A percentile compares a stretch with the other conserved stretches of the same genome.
These are phyloP conservation scores for Lomentospora prolificans DNA, from an alignment of 2,329 filamentous ascomycete genomes.

Conservation along the genomic window DNA sequence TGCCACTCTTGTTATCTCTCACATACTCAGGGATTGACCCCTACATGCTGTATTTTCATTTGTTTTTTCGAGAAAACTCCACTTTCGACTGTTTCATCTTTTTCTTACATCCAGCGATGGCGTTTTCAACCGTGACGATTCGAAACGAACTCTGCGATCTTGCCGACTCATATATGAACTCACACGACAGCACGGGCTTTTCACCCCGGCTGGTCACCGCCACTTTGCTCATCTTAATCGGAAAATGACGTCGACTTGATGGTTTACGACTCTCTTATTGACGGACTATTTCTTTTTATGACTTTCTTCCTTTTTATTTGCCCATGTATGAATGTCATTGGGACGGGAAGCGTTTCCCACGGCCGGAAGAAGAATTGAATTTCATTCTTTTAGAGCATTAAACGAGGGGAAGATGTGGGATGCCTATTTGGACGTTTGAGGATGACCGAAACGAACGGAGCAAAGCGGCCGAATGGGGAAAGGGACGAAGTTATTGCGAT, in stretches of 20 bases:
- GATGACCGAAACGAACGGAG: neutral
- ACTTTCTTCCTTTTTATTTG: neutral
- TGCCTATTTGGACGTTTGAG: neutral
- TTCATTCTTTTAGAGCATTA: neutral
- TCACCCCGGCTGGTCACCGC: slow-evolving; percentile 23
- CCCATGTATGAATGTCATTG: slow-evolving; percentile 2
- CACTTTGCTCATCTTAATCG: slow-evolving; percentile 6
- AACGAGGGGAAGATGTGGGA: neutral
- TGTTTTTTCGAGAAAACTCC: neutral
- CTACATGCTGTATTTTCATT: neutral
- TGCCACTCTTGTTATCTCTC: neutral
- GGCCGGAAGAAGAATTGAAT: neutral
- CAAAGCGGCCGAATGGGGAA: neutral
- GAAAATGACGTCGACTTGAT: neutral
- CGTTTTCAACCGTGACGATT: slow-evolving; percentile 4
- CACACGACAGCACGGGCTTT: slow-evolving; percentile 1
- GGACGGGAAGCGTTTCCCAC: neutral
- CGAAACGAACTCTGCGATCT: neutral
- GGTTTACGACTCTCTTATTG: neutral
- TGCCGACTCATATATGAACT: neutral
- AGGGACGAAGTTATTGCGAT: neutral
- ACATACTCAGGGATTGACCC: neutral
- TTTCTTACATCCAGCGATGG: slow-evolving; percentile 16
- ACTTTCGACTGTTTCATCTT: slow-evolving; percentile 18
- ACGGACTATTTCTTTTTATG: neutral